phyloP scores from a whole-genome alignment of 805 yeast species.

The Lachancea quebecensis region DNA sequence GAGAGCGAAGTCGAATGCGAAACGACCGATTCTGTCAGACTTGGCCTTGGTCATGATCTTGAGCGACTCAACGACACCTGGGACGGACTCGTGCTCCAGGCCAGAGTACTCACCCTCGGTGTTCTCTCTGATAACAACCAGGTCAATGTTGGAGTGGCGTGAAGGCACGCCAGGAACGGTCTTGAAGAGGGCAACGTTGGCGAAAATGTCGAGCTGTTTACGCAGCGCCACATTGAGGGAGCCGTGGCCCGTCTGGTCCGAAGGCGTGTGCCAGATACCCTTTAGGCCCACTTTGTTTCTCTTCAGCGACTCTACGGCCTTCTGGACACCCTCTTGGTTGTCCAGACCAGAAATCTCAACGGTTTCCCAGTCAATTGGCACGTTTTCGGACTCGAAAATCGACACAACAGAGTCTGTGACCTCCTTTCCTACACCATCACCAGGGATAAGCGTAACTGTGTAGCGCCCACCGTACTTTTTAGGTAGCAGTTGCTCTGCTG shows the following conservation, averaged over 20 bases:
- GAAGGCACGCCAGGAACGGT: conserved; percentile 91
- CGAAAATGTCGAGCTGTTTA: conserved; percentile 92
- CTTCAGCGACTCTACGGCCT: conserved; percentile 84
- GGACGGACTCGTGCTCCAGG: conserved; percentile 93
- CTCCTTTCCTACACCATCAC: conserved; percentile 97
- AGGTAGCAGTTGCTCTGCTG: conserved; percentile 60
- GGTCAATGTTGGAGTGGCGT: conserved; percentile 80
- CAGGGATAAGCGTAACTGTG: conserved; percentile 92
- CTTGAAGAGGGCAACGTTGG: conserved; percentile 89
- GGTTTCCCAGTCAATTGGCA: conserved; percentile 92
- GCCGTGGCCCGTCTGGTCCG: conserved; percentile 63
- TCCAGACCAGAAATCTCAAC: conserved; percentile 60
- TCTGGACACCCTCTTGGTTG: conserved; percentile 56
- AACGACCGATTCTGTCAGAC: conserved; percentile 95
- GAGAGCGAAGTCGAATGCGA: conserved; percentile 92
- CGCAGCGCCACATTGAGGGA: conserved; percentile 94
- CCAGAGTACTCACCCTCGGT: conserved; percentile 99
- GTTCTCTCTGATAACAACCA: conserved; percentile 95
- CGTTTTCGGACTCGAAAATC: conserved; percentile 77
- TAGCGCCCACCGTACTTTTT: conserved; percentile 92
- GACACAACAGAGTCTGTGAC: conserved; percentile 89
- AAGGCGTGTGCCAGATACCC: conserved; percentile 91
- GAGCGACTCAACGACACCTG: conserved; percentile 95
- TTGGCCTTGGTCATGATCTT: conserved; percentile 91
- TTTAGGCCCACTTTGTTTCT: conserved; percentile 96